Conservation (phyloP, 805 yeast genomes). For the Ogataea dorogensis region DNA sequence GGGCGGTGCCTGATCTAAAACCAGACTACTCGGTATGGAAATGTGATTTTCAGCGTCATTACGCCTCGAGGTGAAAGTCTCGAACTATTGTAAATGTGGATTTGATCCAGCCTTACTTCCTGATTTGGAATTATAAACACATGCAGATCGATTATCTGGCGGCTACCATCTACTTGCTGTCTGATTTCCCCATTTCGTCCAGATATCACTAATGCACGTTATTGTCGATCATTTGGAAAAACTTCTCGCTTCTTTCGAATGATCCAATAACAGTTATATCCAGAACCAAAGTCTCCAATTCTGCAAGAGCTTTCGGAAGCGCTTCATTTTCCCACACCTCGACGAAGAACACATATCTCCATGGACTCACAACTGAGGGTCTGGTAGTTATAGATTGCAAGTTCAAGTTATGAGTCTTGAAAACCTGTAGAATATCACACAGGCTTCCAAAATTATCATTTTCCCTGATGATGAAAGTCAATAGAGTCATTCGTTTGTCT, state of each 20-base stretch:
- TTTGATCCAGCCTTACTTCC: too few species aligned
- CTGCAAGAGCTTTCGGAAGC: slow-evolving; percentile 37
- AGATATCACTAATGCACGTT: slow-evolving; percentile 1
- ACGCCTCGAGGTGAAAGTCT: slow-evolving; percentile 1
- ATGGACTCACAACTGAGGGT: slow-evolving; percentile 62
- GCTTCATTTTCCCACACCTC: slow-evolving; percentile 51
- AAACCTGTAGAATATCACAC: slow-evolving; percentile 58
- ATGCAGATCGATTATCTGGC: too few species aligned
- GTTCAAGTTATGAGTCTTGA: slow-evolving; percentile 56
- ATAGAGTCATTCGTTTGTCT: slow-evolving; percentile 43
- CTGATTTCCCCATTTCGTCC: too few species aligned
- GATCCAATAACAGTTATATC: slow-evolving; percentile 59
- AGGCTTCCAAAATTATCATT: slow-evolving; percentile 74
- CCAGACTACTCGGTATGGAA: neutral
- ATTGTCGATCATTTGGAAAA: slow-evolving; percentile 28
- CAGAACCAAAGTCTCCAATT: slow-evolving; percentile 44
- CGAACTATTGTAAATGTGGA: too few species aligned
- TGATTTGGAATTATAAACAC: too few species aligned
- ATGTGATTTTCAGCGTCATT: neutral
- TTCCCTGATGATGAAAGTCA: slow-evolving; percentile 62
- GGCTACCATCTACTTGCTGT: neutral
- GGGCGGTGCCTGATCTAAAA: slow-evolving; percentile 1
- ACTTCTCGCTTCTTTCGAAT: slow-evolving; percentile 28
- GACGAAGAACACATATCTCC: slow-evolving; percentile 83
- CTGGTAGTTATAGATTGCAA: slow-evolving; percentile 73